Evolutionary conservation across 2,329 filamentous ascomycete species (phyloP).

Genomic region (Madurella mycetomatis): DNA sequence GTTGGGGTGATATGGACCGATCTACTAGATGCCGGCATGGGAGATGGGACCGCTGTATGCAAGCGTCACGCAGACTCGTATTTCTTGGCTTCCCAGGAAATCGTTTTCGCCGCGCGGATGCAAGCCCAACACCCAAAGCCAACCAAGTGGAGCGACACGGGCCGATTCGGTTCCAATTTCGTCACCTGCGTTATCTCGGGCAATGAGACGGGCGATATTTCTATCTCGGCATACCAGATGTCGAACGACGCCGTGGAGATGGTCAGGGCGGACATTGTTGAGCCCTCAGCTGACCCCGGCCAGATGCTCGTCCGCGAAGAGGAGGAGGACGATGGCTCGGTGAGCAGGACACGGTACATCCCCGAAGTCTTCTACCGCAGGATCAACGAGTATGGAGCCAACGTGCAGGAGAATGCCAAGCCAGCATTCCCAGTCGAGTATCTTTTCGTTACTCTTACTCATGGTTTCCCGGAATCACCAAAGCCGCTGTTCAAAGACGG

Average conservation of each 20-base stretch:
- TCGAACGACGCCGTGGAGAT: constrained; percentile 96
- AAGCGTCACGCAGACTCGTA: constrained; percentile 95
- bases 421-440: constrained; percentile 96
- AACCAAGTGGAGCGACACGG: constrained; percentile 96
- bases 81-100: constrained; percentile 87
- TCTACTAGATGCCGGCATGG: constrained; percentile 72
- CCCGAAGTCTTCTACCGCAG: constrained; percentile 95
- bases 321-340: constrained; percentile 71
- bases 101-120: constrained; percentile 80
- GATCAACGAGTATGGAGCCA: constrained; percentile 94
- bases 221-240: constrained; percentile 87
- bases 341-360: constrained; percentile 76
- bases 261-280: constrained; percentile 90
- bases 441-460: constrained; percentile 88
- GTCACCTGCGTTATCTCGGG: constrained; percentile 96
- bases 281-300: constrained; percentile 86
- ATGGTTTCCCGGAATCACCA: constrained; percentile 83
- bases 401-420: constrained; percentile 95
- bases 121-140: constrained; percentile 85
- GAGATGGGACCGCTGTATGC: constrained; percentile 84
- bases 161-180: constrained; percentile 90
- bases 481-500: constrained; percentile 70
- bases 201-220: constrained; percentile 82
- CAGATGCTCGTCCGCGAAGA: constrained; percentile 94
- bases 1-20: constrained; percentile 96